These are phyloP conservation scores for Celoporthe dispersa DNA, from an alignment of 2,329 filamentous ascomycete genomes.

Conservation along the genomic window DNA sequence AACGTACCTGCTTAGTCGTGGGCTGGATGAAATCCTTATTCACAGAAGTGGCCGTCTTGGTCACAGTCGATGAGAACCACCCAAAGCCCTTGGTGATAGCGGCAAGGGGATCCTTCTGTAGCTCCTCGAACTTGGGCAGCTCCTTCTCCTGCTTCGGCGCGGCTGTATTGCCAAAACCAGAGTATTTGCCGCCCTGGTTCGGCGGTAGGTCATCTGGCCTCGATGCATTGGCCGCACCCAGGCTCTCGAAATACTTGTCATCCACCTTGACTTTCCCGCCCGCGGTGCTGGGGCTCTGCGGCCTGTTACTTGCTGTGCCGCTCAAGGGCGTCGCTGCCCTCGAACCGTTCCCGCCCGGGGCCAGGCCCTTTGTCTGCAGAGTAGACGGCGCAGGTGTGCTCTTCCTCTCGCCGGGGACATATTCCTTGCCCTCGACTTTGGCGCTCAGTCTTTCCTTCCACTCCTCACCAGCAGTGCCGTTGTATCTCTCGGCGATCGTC, in stretches of 20 bases:
- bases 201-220: constrained; percentile 77
- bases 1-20: constrained; percentile 79
- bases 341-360: constrained; percentile 22
- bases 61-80: constrained; percentile 88
- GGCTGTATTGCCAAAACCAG: constrained; percentile 83
- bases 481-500: constrained; percentile 88
- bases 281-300: constrained; percentile 39
- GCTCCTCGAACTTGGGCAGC: constrained; percentile 77
- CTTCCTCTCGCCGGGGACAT: constrained; percentile 72
- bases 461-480: constrained; percentile 88
- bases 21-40: constrained; percentile 93
- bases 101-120: constrained; percentile 88
- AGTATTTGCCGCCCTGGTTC: constrained; percentile 89
- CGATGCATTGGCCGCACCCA: constrained; percentile 82
- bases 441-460: constrained; percentile 89
- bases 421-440: constrained; percentile 87
- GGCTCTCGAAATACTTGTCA: constrained; percentile 86
- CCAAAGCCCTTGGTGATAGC: constrained; percentile 91
- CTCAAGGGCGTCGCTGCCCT: constrained; percentile 39
- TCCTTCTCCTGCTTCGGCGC: constrained; percentile 49
- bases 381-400: constrained; percentile 31
- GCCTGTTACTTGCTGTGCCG: constrained; percentile 46
- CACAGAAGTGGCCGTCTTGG: constrained; percentile 87
- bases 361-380: constrained; percentile 17
- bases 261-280: constrained; percentile 66